Percentiles rank a stretch among this genome's conserved stretches.
phyloP scores from a whole-genome alignment of 169 alveolate species.

The Plasmodium vivax region DNA sequence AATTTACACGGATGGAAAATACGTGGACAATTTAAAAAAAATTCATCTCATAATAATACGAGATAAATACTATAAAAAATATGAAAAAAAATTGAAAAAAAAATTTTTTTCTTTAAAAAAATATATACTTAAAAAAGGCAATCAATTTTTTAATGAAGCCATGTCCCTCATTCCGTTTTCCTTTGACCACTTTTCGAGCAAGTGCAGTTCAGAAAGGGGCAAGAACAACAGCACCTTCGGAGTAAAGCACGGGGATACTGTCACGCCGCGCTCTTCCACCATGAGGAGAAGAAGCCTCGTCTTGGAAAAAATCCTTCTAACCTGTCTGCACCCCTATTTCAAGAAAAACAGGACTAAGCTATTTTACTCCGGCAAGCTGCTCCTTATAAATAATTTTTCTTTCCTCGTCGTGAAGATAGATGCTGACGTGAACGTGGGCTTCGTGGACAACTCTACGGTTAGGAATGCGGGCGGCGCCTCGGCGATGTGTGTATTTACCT shows the following conservation, averaged over 20 bases:
- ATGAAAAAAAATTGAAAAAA: conserved; percentile 36
- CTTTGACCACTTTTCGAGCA: conserved; percentile 28
- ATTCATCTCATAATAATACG: conserved; percentile 50
- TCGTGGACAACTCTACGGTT: conserved; percentile 37
- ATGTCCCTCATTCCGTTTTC: conserved; percentile 33
- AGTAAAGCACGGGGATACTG: not conserved
- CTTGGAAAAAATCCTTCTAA: conserved; percentile 11
- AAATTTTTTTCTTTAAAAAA: conserved; percentile 38
- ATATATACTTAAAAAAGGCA: conserved; percentile 53
- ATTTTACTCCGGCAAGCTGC: conserved; percentile 40
- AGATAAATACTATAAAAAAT: conserved; percentile 51
- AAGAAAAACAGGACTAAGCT: conserved; percentile 34
- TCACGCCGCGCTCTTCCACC: not conserved
- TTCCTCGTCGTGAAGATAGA: conserved; percentile 35
- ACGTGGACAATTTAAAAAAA: conserved; percentile 46
- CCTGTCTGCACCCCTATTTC: conserved; percentile 38
- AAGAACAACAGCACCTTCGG: not conserved
- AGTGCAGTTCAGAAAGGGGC: not conserved
- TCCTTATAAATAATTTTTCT: conserved; percentile 31
- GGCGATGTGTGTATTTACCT: no score
- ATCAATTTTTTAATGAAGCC: conserved; percentile 45
- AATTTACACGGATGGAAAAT: conserved; percentile 71
- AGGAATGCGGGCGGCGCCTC: not conserved
- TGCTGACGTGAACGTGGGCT: conserved; percentile 41
- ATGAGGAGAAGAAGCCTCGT: conserved; percentile 9